Base-by-base conservation (phyloP, 2,329 filamentous ascomycete species). In the Xylaria arbuscula region DNA sequence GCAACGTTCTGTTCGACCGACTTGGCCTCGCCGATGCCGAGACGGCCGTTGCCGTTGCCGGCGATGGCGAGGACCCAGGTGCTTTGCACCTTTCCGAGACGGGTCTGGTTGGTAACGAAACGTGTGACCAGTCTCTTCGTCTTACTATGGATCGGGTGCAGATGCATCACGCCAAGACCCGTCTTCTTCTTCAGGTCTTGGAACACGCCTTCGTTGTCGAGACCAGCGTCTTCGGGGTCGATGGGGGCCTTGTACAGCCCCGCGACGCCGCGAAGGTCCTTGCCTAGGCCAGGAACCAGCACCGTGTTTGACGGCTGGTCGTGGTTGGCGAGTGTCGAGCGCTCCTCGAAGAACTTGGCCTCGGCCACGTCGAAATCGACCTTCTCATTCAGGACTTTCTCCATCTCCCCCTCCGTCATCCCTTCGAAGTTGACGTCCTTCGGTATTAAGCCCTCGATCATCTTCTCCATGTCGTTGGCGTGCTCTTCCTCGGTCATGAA, bases 21-120 rank as follows among this genome's bases (percentile, higher is more conserved):
- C 85, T 98, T 99, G 74, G 93, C 94, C 81, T 95, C 92, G 65
- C 96, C 96, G 68, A 98, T 86, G 11, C 96, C 96, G 38, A 99
- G 81, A 76, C 95, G 87, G 17, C 96, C 96, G 73, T 96, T 88
- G 67, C 89, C 87, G 81, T 98, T 97, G 61, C 96, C 96, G 6
- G 94, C 94, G 73, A 98, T 90, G 48, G 90, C 90, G 69, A 98
- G 83, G 74, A 89, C 86, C 76, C 95, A 97, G 48, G 86, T 76
- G 80, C 91, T 93, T 73, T 87, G 86, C 68, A 99, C 91, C 86
- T 98, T 99, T 78, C 96, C 96, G 81, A 99, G 89, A 84, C 95
- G 92, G 24, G 96, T 98, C 86, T 98, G 95, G 82, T 99, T 98
- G 72, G 88, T 85, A 67, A 99, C 96, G 48, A 82, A 81, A 76